Base-by-base conservation (phyloP, 2,329 filamentous ascomycete species). In the Fusarium fracticaudum region DNA sequence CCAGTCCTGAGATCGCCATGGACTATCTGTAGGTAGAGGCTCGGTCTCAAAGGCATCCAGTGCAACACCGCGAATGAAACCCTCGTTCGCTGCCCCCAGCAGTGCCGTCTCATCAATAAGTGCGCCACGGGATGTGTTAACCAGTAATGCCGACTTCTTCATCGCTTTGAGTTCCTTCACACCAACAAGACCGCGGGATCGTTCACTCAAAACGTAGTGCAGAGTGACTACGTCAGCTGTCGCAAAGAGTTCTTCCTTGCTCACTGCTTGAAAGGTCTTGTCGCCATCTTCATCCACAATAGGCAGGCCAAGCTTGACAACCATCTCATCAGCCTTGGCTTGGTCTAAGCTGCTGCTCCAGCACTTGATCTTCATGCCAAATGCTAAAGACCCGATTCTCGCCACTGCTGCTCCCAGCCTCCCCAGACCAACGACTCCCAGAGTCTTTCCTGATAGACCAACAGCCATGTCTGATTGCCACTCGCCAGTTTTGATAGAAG, bases 301-400 rank as follows among this genome's bases (percentile, higher is more conserved):
- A 12, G 59, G 40, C 6, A 66, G 14, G 3, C 63, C 63, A 22
- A 66, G 47, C 26, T 62, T 22, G 6, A n/a, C 12, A n/a, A 59
- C 48, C 47, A 63, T 47, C 14, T 66, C 59, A 13, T 66, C 90
- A 3, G 91, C 91, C 67, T 85, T 88, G 11, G n/a, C 15, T n/a
- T 60, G 58, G 7, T 55, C 58, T 2, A 60, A 15, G 1, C 47
- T 60, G n/a, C 26, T 31, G 9, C 58, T 60, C 58, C 45, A 60
- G 37, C 58, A 60, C 11, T 60, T 60, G 26, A 54, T 55, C 37
- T 60, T 54, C 58, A 60, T 60, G 0, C 58, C 47, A 22, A 60
- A 60, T 4, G 47, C 58, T 37, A 60, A 26, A 26, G n/a, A 54
- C 18, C 58, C 58, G 1, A 60, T 60, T 35, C 58, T 60, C 6